Conservation (phyloP, 352 stramenopile genomes). For the Sclerospora graminicola region DNA sequence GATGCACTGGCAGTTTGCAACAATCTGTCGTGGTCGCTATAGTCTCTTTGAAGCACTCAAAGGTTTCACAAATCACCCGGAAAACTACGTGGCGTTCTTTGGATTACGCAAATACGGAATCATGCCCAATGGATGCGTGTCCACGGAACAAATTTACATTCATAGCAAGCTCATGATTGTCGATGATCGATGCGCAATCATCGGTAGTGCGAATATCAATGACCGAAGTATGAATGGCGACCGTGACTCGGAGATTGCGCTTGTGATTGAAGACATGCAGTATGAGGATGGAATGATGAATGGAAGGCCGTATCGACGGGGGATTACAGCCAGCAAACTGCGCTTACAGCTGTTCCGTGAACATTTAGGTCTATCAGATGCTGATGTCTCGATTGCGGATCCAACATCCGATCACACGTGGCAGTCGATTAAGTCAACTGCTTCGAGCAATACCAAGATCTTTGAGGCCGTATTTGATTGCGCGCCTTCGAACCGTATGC, state of each 20-base stretch:
- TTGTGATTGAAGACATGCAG: constrained; percentile 78
- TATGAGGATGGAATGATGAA: constrained; percentile 75
- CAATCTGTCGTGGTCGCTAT: constrained; percentile 70
- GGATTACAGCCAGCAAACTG: constrained; percentile 46
- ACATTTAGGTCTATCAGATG: constrained; percentile 57
- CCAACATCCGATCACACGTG: constrained; percentile 53
- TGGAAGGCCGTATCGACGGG: constrained; percentile 52
- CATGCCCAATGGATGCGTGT: constrained; percentile 61
- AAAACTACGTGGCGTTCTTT: constrained; percentile 81
- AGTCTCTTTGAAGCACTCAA: constrained; percentile 66
- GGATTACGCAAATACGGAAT: constrained; percentile 78
- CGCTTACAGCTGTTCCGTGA: constrained; percentile 77
- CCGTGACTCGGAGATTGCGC: constrained; percentile 79
- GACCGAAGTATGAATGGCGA: constrained; percentile 91
- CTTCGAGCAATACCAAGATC: constrained; percentile 61
- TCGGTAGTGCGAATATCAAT: constrained; percentile 94
- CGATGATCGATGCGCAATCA: constrained; percentile 86
- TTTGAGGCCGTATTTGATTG: constrained; percentile 82
- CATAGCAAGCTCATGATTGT: constrained; percentile 87
- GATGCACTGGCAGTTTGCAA: constrained; percentile 86
- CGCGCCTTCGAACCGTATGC: constrained; percentile 71
- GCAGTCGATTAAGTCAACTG: constrained; percentile 42
- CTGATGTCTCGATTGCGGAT: constrained; percentile 45
- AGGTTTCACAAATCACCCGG: constrained; percentile 46
- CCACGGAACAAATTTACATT: constrained; percentile 89